Conservation (phyloP, 371 early-diverging fungal genomes). For the Vairimorpha apis region DNA sequence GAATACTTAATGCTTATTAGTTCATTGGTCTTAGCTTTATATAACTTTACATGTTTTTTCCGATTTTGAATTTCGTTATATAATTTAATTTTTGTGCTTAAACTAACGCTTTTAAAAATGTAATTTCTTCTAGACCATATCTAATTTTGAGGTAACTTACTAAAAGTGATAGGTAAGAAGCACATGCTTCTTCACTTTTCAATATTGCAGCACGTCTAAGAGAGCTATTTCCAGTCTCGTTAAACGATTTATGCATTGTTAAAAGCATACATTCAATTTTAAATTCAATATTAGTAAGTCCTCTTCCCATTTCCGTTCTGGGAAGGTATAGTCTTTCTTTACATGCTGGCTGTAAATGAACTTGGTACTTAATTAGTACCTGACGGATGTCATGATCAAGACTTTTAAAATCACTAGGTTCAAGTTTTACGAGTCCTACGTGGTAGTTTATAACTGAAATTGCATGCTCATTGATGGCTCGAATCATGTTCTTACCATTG, state of each 20-base stretch:
- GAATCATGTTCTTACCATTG: neutral
- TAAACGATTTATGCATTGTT: neutral
- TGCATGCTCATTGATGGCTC: neutral
- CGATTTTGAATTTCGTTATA: neutral
- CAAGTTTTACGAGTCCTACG: neutral
- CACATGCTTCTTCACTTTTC: neutral
- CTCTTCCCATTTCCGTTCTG: neutral
- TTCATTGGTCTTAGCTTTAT: neutral
- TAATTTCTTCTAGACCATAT: neutral
- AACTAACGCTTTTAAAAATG: neutral
- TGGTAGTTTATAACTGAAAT: neutral
- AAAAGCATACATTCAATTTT: neutral
- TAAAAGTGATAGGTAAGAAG: neutral
- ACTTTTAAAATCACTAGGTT: neutral
- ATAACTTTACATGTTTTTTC: neutral
- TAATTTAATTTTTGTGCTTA: neutral
- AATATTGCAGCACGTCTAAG: neutral
- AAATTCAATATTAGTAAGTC: neutral
- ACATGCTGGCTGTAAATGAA: slow-evolving; percentile 1
- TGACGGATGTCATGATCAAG: neutral
- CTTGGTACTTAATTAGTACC: neutral
- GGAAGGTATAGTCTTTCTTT: neutral
- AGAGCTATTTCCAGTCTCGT: neutral
- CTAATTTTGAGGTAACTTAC: neutral
- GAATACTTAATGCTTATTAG: neutral